A percentile compares a stretch with the other conserved stretches of the same genome.
Conservation (phyloP, 352 stramenopile genomes). For the Phytophthora pseudosyringae region DNA sequence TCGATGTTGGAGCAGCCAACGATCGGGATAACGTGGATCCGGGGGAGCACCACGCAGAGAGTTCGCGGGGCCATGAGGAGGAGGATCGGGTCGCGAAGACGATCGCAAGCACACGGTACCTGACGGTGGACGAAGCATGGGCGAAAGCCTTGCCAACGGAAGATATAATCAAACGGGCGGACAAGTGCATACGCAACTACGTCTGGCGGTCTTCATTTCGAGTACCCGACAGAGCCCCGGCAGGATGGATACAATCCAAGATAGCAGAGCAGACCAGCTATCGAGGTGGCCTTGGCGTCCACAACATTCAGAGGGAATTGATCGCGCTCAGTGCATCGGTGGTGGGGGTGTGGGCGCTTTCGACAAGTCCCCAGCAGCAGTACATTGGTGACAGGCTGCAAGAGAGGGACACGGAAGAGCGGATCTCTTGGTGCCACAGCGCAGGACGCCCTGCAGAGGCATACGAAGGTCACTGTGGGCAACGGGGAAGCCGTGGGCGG, state of each 20-base stretch:
- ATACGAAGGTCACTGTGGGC: too few relatives aligned
- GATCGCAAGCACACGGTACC: neutral
- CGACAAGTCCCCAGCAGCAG: neutral
- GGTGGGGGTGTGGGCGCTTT: neutral
- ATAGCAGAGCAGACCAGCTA: neutral
- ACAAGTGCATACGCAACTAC: neutral
- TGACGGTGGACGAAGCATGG: neutral
- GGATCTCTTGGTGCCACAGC: neutral
- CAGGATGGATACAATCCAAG: neutral
- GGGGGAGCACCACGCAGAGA: too few relatives aligned
- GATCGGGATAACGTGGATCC: too few relatives aligned
- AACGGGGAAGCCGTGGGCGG: too few relatives aligned
- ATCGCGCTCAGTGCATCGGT: neutral
- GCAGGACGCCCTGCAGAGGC: too few relatives aligned
- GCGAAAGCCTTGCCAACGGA: neutral
- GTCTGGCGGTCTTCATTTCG: neutral
- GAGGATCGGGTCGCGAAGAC: too few relatives aligned
- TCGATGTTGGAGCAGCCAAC: neutral
- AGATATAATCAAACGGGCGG: neutral
- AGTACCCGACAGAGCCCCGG: neutral
- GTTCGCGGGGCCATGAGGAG: neutral
- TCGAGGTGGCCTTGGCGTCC: neutral
- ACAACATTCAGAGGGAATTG: neutral
- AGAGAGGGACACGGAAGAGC: neutral
- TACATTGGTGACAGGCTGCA: neutral